These are phyloP conservation scores for Saitozyma podzolica DNA, from an alignment of 768 basidiomycete genomes.

Conservation along the genomic window DNA sequence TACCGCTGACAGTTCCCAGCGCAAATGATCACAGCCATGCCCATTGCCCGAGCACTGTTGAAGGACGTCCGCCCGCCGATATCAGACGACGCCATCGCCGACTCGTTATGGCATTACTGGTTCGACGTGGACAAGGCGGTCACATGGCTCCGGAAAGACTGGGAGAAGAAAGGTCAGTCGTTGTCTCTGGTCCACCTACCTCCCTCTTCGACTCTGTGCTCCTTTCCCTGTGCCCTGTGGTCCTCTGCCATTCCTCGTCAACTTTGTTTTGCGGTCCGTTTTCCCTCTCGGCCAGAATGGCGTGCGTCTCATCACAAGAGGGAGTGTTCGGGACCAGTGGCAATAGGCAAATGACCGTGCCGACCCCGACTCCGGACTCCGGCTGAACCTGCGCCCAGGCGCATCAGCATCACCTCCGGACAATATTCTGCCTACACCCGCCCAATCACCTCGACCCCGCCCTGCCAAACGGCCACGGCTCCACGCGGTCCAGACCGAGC, in stretches of 20 bases:
- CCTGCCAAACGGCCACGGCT: conserved; percentile 14
- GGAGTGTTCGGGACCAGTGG: too few relatives aligned
- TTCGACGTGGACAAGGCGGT: conserved; percentile 80
- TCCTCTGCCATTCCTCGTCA: neutral
- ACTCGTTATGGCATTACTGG: conserved; percentile 80
- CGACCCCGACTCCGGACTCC: conserved; percentile 2
- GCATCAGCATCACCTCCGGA: conserved; percentile 1
- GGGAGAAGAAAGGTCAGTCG: conserved; percentile 67
- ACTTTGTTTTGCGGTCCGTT: neutral
- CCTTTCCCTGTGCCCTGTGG: conserved; percentile 11
- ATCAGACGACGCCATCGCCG: conserved; percentile 71
- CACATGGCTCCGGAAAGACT: conserved; percentile 65
- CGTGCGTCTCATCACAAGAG: too few relatives aligned
- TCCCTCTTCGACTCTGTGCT: conserved; percentile 49
- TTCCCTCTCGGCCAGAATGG: neutral
- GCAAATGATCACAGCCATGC: conserved; percentile 69
- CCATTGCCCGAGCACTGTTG: conserved; percentile 66
- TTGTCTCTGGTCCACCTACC: conserved; percentile 12
- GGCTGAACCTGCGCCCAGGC: conserved; percentile 16
- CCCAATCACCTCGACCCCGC: conserved; percentile 53
- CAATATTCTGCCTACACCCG: conserved; percentile 51
- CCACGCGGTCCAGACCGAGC: conserved; percentile 3
- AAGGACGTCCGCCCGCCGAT: conserved; percentile 68
- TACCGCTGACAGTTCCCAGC: conserved; percentile 46
- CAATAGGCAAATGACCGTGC: too few relatives aligned